These are phyloP conservation scores for Trichoderma gamsii DNA, from an alignment of 495 filamentous ascomycete genomes.

Conservation along the genomic window DNA sequence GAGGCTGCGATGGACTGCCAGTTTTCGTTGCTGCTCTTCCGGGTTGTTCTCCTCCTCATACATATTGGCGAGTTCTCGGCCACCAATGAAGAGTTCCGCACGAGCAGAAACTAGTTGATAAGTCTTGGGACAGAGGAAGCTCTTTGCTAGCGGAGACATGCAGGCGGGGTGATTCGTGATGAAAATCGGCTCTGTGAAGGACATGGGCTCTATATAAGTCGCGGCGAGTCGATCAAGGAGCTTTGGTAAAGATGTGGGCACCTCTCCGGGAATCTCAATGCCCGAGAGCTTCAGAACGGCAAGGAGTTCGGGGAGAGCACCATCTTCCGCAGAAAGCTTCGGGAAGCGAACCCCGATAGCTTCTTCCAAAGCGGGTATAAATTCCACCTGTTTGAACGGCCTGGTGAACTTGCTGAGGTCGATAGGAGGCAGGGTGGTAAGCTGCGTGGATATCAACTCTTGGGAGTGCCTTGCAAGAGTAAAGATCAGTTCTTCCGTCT, in stretches of 20 bases:
- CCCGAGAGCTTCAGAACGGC: conserved; percentile 45
- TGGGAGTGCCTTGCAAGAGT: conserved; percentile 50
- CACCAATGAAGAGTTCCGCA: conserved; percentile 79
- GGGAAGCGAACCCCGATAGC: conserved; percentile 60
- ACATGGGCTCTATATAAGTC: conserved; percentile 64
- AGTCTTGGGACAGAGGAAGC: conserved; percentile 56
- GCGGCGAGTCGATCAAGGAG: conserved; percentile 80
- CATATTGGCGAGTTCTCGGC: conserved; percentile 80
- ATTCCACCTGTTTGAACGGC: conserved; percentile 64
- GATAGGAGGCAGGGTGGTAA: conserved; percentile 46
- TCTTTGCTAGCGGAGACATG: conserved; percentile 88
- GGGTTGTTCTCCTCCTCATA: conserved; percentile 99
- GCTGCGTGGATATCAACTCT: conserved; percentile 40
- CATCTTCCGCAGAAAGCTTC: conserved; percentile 48
- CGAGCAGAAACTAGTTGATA: conserved; percentile 67
- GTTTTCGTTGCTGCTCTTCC: conserved; percentile 78
- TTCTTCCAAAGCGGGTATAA: conserved; percentile 71
- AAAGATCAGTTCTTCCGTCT: conserved; percentile 60
- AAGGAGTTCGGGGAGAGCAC: conserved; percentile 50
- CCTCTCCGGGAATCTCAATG: conserved; percentile 46
- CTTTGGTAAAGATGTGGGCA: conserved; percentile 60
- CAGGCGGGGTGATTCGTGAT: conserved; percentile 87
- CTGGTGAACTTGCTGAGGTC: conserved; percentile 32
- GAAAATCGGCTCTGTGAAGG: conserved; percentile 67
- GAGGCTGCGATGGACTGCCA: conserved; percentile 40